A percentile compares a stretch with the other conserved stretches of the same genome.
Evolutionary conservation across 371 early-diverging fungal species (phyloP).

Genomic region (Capillidium heterosporum): DNA sequence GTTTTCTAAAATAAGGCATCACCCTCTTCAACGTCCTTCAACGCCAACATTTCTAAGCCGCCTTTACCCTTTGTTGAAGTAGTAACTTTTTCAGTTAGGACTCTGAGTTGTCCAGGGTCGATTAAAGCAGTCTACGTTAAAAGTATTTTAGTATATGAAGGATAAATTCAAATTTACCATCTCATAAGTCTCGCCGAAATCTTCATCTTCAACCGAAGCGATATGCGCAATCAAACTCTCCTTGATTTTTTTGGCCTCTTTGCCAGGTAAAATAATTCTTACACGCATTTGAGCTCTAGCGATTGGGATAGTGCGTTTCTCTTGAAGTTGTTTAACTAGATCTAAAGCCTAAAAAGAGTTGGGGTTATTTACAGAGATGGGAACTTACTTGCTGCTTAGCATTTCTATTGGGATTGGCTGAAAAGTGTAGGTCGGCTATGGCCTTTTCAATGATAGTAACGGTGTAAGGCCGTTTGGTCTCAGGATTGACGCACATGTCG

Average conservation of each 20-base stretch:
- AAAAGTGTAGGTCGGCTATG: constrained; percentile 80
- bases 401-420: constrained; percentile 67
- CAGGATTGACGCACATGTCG: constrained; percentile 87
- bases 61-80: neutral
- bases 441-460: constrained; percentile 95
- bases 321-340: constrained; percentile 78
- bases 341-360: constrained; percentile 20
- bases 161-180: constrained; percentile 26
- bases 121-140: constrained; percentile 50
- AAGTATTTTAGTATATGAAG: constrained; percentile 6
- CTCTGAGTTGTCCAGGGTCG: constrained; percentile 85
- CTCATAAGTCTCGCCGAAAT: constrained; percentile 61
- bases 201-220: constrained; percentile 75
- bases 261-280: constrained; percentile 49
- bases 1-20: neutral
- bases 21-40: constrained; percentile 2
- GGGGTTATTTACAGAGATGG: neutral
- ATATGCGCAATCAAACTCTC: constrained; percentile 53
- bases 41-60: constrained; percentile 1
- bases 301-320: constrained; percentile 73
- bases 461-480: constrained; percentile 86
- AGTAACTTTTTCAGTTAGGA: constrained; percentile 50
- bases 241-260: constrained; percentile 71
- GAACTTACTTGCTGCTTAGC: constrained; percentile 43
- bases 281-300: constrained; percentile 86